Evolutionary conservation across 2,329 filamentous ascomycete genomes (phyloP).

Genomic region (Daldinia sp.): DNA sequence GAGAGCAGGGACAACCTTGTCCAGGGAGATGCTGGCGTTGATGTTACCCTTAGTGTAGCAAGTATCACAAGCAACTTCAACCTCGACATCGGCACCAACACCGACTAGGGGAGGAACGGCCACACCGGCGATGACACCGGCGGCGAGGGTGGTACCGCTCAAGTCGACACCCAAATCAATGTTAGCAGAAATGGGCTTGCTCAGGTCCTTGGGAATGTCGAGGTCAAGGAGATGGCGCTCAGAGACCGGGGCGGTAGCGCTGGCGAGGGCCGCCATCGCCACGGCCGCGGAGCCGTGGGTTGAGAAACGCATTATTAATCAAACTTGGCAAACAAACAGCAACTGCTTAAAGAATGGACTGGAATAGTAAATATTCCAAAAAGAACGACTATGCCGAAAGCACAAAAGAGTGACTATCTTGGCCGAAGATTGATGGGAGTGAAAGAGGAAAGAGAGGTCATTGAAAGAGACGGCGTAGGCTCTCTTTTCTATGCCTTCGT

Average conservation of each 20-base stretch:
- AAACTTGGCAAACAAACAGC: constrained; percentile 35
- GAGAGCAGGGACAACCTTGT: constrained; percentile 57
- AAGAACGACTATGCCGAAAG: constrained; percentile 47
- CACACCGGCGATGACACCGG: constrained; percentile 46
- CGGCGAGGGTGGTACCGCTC: constrained; percentile 46
- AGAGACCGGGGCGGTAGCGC: constrained; percentile 40
- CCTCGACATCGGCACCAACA: constrained; percentile 45
- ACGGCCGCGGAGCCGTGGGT: constrained; percentile 49
- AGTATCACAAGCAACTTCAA: constrained; percentile 58
- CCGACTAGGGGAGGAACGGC: constrained; percentile 57
- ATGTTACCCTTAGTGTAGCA: constrained; percentile 65
- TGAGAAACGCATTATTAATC: constrained; percentile 50
- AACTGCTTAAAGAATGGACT: constrained; percentile 51
- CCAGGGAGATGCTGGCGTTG: constrained; percentile 58
- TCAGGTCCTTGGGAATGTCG: constrained; percentile 39
- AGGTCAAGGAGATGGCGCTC: constrained; percentile 38
- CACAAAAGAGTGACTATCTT: constrained; percentile 48
- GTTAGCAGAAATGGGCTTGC: constrained; percentile 43
- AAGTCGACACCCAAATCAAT: constrained; percentile 47
- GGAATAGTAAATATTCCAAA: constrained; percentile 46
- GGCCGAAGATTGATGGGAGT: constrained; percentile 45
- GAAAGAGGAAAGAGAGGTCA: constrained; percentile 30
- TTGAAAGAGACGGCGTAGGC: constrained; percentile 35
- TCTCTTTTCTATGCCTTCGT: constrained; percentile 46
- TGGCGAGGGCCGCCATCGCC: constrained; percentile 50